Evolutionary conservation across 345 rosid genomes (phyloP), one percentile per base, ranked within the genome.

Genomic region (Arabidopsis arenosa): DNA sequence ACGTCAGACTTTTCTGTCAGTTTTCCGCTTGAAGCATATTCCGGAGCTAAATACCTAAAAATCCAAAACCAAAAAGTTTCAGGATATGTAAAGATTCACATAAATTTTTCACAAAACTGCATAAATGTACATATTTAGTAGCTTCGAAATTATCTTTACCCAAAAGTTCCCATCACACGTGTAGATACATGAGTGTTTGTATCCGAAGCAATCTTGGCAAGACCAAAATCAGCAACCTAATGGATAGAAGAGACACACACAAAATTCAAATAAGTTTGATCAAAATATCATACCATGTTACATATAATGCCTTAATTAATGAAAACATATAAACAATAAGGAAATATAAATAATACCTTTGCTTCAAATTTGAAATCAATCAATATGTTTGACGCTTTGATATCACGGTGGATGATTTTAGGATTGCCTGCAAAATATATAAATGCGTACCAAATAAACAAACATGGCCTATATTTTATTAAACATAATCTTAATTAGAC

Each of bases 151-250:
- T 51, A 30, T 76, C 6, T 49, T 76, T 76, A 78, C 81, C 81
- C 81, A 26, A 78, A 72, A 15, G 99, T 92, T 69, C 99, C 99
- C 98, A 95, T 90, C 59, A 92, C 97, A 14, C 98, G 80, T 10
- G 99, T 95, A 37, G 99, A 92, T 55, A 95, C 85, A 82, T 92
- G 99, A 43, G 99, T 92, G 36, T 90, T 78, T 74, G 78, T 76
- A 74, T 95, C 99, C 41, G 86, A 86, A 72, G 90, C 36, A 21
- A 92, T 65, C 80, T 90, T 95, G 32, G 94, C 99, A 4, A 95
- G 89, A 63, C 99, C 99, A 78, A 95, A 95, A 85, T 95, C 98
- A 40, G 99, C 79, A 67, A 79, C 75, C 79, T 74, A 13, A 37
- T 9, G 17, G 4, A 53, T 49, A 59, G 1, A 72, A 76, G 52